Percentiles rank a stretch among this genome's conserved stretches.
phyloP scores from a whole-genome alignment of 352 stramenopile genomes.

The Halophytophthora polymorphica region DNA sequence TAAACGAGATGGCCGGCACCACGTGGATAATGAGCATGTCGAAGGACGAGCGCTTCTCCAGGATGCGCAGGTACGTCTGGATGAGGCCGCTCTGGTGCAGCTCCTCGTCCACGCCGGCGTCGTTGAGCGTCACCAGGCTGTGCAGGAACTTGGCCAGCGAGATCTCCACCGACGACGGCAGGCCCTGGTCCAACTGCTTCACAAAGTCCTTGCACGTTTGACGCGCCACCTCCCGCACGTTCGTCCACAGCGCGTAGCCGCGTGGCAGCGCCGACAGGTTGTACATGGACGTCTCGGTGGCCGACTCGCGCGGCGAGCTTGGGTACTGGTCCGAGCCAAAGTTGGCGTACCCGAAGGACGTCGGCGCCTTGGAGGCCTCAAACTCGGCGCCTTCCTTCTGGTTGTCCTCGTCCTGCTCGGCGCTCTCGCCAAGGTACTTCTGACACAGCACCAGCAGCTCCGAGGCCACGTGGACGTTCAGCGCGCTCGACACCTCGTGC shows the following conservation, averaged over 20 bases:
- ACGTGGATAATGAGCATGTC: slow-evolving; percentile 88
- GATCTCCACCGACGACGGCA: slow-evolving; percentile 78
- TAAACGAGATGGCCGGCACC: slow-evolving; percentile 73
- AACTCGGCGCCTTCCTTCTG: slow-evolving; percentile 30
- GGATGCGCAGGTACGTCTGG: slow-evolving; percentile 59
- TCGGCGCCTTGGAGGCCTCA: slow-evolving; percentile 28
- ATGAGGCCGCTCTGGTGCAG: slow-evolving; percentile 62
- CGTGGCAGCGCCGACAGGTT: slow-evolving; percentile 62
- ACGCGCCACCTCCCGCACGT: slow-evolving; percentile 42
- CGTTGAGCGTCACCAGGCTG: slow-evolving; percentile 70
- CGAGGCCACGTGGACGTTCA: slow-evolving; percentile 73
- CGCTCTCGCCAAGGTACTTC: slow-evolving; percentile 51
- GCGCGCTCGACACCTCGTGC: slow-evolving; percentile 51
- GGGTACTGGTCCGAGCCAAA: slow-evolving; percentile 60
- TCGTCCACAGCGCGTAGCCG: slow-evolving; percentile 55
- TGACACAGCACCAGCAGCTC: slow-evolving; percentile 66
- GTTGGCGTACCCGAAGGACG: slow-evolving; percentile 47
- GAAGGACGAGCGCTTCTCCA: slow-evolving; percentile 66
- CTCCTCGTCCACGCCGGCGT: slow-evolving; percentile 54
- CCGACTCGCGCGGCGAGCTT: slow-evolving; percentile 50
- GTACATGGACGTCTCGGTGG: slow-evolving; percentile 76
- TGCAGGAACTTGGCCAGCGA: slow-evolving; percentile 80
- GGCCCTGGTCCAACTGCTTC: slow-evolving; percentile 51
- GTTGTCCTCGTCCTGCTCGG: slow-evolving; percentile 33
- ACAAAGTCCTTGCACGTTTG: slow-evolving; percentile 50